Evolutionary conservation across 1,284 basidiomycete species (phyloP).

Genomic region (Cystobasidium sp.): DNA sequence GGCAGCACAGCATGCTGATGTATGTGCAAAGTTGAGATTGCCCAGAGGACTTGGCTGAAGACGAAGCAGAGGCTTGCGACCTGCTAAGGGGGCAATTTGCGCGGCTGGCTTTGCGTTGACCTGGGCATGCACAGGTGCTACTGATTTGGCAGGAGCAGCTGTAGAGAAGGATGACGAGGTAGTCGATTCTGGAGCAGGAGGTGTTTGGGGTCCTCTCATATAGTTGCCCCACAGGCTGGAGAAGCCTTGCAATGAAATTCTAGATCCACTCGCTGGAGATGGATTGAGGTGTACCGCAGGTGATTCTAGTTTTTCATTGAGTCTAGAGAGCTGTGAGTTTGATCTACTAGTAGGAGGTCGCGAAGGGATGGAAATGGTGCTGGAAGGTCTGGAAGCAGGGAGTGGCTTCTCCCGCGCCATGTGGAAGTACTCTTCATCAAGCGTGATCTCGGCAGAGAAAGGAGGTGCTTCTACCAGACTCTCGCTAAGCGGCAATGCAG

Average conservation of each 20-base stretch:
- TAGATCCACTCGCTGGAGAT: slow-evolving; percentile 6
- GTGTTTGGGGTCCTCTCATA: slow-evolving; percentile 20
- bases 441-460: slow-evolving; percentile 42
- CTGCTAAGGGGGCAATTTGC: neutral
- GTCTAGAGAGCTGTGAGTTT: slow-evolving; percentile 4
- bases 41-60: slow-evolving; percentile 36
- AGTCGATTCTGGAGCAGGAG: neutral
- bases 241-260: slow-evolving; percentile 31
- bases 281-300: neutral
- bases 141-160: neutral
- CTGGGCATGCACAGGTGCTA: neutral
- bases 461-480: slow-evolving; percentile 28
- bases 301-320: slow-evolving; percentile 7
- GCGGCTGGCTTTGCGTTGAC: slow-evolving; percentile 1
- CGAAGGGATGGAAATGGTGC: slow-evolving; percentile 3
- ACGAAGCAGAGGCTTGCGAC: slow-evolving; percentile 21
- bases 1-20: slow-evolving; percentile 19
- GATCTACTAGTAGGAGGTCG: slow-evolving; percentile 29
- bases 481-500: slow-evolving; percentile 22
- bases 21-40: slow-evolving; percentile 35
- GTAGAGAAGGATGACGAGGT: slow-evolving; percentile 19
- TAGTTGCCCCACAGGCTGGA: slow-evolving; percentile 38
- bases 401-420: slow-evolving; percentile 16
- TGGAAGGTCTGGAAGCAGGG: slow-evolving; percentile 13
- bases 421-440: slow-evolving; percentile 42